phyloP scores from a whole-genome alignment of 495 filamentous ascomycete genomes.

The Pseudoneurospora amorphoporcata region DNA sequence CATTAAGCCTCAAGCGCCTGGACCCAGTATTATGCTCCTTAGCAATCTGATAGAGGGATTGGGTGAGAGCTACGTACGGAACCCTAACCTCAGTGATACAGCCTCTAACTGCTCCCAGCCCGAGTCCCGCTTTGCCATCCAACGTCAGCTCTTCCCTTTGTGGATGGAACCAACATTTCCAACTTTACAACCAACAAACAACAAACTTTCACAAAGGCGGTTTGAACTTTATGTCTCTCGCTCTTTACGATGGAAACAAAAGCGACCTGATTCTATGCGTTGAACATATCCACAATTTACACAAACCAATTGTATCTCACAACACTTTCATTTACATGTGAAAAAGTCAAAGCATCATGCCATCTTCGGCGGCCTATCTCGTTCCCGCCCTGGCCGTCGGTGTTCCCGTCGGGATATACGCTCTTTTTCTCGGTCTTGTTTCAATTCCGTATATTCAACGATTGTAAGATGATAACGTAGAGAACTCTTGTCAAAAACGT shows the following conservation, averaged over 20 bases:
- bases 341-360: not conserved
- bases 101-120: not conserved
- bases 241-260: not conserved
- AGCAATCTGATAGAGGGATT: not conserved
- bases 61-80: not conserved
- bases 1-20: slow-evolving; percentile 8
- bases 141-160: slow-evolving; percentile 12
- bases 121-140: not conserved
- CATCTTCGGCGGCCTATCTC: slow-evolving; percentile 5
- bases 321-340: not conserved
- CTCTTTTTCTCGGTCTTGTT: slow-evolving; percentile 35
- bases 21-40: slow-evolving; percentile 1
- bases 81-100: not conserved
- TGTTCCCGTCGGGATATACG: slow-evolving; percentile 28
- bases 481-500: too few relatives aligned
- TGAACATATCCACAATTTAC: too few relatives aligned
- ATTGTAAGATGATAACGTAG: not conserved
- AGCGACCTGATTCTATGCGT: not conserved
- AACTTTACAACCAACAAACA: not conserved
- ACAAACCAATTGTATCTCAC: too few relatives aligned
- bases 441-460: slow-evolving; percentile 43
- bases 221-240: not conserved
- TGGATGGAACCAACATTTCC: not conserved
- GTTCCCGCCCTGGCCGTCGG: slow-evolving; percentile 31
- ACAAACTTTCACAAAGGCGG: not conserved